These are phyloP conservation scores for Amylocystis lapponica DNA, from an alignment of 768 basidiomycete genomes.

Conservation along the genomic window DNA sequence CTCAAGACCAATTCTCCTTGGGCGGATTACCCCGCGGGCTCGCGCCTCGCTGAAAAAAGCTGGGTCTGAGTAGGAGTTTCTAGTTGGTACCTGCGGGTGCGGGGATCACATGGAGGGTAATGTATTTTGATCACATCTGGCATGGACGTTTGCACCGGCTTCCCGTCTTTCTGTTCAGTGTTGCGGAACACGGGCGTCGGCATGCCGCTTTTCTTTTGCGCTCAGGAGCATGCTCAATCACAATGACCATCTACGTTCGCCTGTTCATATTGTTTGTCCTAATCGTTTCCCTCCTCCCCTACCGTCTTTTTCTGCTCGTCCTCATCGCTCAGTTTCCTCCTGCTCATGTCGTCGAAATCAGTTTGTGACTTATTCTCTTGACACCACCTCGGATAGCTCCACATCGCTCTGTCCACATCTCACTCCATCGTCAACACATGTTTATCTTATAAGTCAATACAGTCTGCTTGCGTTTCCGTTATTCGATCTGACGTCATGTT, in stretches of 20 bases:
- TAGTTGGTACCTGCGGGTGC: background rate
- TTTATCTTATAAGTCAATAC: slow-evolving; percentile 27
- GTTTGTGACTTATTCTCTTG: slow-evolving; percentile 33
- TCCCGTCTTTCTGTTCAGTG: background rate
- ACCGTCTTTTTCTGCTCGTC: slow-evolving; percentile 14
- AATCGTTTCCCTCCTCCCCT: slow-evolving; percentile 10
- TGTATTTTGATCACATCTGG: slow-evolving; percentile 3
- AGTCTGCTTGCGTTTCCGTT: slow-evolving; percentile 15
- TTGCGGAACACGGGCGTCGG: no score
- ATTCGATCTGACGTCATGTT: no score
- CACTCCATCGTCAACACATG: slow-evolving; percentile 22
- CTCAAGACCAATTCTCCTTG: slow-evolving; percentile 53
- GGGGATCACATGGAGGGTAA: slow-evolving; percentile 1
- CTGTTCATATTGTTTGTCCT: slow-evolving; percentile 3
- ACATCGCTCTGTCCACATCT: slow-evolving; percentile 17
- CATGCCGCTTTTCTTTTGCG: background rate
- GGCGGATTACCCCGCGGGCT: slow-evolving; percentile 27
- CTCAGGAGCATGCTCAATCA: no score
- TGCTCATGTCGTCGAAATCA: slow-evolving; percentile 26
- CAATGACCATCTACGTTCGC: no score
- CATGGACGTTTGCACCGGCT: slow-evolving; percentile 5
- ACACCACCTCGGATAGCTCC: slow-evolving; percentile 22
- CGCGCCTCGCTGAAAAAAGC: slow-evolving; percentile 22
- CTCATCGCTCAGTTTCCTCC: no score
- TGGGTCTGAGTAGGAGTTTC: slow-evolving; percentile 14